Evolutionary conservation across 345 rosid genomes (phyloP).

Genomic region (Eutrema japonicum): DNA sequence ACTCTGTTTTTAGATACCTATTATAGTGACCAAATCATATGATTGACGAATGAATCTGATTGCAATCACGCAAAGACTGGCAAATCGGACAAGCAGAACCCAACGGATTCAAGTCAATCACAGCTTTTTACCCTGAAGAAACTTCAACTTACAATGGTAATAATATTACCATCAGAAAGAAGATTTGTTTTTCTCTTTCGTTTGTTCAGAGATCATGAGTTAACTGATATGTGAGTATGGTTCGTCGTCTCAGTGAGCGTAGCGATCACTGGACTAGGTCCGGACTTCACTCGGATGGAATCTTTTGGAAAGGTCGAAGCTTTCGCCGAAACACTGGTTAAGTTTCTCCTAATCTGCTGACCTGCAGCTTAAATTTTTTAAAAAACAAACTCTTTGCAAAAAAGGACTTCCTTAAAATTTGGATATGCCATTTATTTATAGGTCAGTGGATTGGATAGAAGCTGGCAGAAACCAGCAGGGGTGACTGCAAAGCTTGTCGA

Average conservation of each 20-base stretch:
- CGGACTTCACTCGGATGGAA: conserved; percentile 88
- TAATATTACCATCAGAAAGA: not conserved
- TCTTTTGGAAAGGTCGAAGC: conserved; percentile 95
- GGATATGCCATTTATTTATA: conserved; percentile 16
- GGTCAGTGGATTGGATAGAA: conserved; percentile 93
- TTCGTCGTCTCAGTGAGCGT: conserved; percentile 37
- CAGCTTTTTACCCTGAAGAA: conserved; percentile 79
- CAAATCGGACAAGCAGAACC: conserved; percentile 72
- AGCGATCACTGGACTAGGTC: conserved; percentile 77
- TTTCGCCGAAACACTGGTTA: conserved; percentile 84
- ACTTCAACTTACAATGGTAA: conserved; percentile 69
- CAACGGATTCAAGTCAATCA: conserved; percentile 77
- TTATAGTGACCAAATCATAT: not conserved
- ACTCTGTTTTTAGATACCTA: conserved; percentile 9
- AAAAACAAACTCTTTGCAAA: not conserved
- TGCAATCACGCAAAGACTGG: conserved; percentile 59
- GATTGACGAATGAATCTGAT: not conserved
- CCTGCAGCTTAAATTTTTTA: not conserved
- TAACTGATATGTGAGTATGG: not conserved
- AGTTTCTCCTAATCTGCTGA: conserved; percentile 14
- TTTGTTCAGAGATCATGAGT: not conserved
- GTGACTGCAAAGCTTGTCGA: conserved; percentile 77
- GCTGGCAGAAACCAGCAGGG: conserved; percentile 92
- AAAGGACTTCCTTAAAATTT: not conserved
- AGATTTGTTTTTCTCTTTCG: not conserved